These are phyloP conservation scores for Sporothrix humicola DNA, from an alignment of 2,329 filamentous ascomycete genomes.

Conservation along the genomic window DNA sequence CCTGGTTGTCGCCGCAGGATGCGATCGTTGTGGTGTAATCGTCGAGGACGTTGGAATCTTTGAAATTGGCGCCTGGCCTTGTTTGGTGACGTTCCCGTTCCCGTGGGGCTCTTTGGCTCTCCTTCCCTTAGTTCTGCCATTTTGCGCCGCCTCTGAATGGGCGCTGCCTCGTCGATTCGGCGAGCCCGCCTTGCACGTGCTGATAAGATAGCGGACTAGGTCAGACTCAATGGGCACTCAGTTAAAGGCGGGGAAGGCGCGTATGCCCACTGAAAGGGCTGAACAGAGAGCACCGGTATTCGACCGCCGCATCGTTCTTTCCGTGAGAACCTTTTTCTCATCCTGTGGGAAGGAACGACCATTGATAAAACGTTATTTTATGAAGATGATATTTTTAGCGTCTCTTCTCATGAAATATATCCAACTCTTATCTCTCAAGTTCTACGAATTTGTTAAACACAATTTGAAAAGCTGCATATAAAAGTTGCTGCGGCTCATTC, in stretches of 20 bases:
- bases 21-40: not conserved
- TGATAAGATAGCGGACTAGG: conserved; percentile 10
- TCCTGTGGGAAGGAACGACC: not conserved
- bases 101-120: not conserved
- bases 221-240: not conserved
- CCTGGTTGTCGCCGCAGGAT: not conserved
- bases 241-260: conserved; percentile 17
- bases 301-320: conserved; percentile 4
- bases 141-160: conserved; percentile 16
- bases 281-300: not conserved
- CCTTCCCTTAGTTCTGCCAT: not conserved
- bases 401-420: too few species aligned
- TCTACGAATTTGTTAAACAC: too few species aligned
- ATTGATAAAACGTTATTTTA: too few species aligned
- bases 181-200: conserved; percentile 17
- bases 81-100: conserved; percentile 26
- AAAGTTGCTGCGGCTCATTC: too few species aligned
- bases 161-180: not conserved
- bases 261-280: not conserved
- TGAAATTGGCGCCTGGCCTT: conserved; percentile 18
- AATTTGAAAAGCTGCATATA: too few species aligned
- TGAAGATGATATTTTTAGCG: too few species aligned
- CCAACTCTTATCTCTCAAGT: too few species aligned
- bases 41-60: conserved; percentile 5
- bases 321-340: not conserved